Percentiles rank a stretch among this genome's conserved stretches.
phyloP scores from a whole-genome alignment of 805 yeast genomes.

The Maudiozyma serrabonitensis region DNA sequence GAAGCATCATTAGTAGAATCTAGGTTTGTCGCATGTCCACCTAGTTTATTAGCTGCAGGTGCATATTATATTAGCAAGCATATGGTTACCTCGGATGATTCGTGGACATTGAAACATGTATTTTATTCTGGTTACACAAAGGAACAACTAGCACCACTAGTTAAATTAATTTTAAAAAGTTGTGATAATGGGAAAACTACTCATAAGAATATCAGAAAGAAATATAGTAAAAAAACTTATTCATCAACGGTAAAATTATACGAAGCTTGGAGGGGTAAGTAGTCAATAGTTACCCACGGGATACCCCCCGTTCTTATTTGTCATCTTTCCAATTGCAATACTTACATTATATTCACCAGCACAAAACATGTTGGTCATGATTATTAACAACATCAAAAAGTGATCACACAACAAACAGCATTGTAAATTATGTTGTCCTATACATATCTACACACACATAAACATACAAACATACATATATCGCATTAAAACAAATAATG shows the following conservation, averaged over 20 bases:
- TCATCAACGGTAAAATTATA: constrained; percentile 47
- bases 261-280: constrained; percentile 4
- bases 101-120: constrained; percentile 75
- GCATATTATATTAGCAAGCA: constrained; percentile 69
- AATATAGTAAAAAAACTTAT: constrained; percentile 72
- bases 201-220: constrained; percentile 72
- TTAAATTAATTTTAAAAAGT: constrained; percentile 52
- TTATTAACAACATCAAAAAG: too few species aligned
- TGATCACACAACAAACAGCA: too few species aligned
- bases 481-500: neutral
- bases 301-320: too few species aligned
- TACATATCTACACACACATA: too few species aligned
- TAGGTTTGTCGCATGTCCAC: constrained; percentile 74
- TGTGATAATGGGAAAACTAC: constrained; percentile 45
- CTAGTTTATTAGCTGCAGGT: constrained; percentile 91
- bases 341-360: too few species aligned
- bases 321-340: too few species aligned
- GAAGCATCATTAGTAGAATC: constrained; percentile 85
- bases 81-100: constrained; percentile 57
- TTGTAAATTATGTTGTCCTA: too few species aligned
- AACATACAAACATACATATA: too few species aligned
- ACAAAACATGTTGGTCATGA: too few species aligned
- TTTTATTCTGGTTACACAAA: constrained; percentile 84
- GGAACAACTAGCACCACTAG: constrained; percentile 67
- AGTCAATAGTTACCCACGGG: neutral